Base-by-base conservation (phyloP, 345 rosid genomes). In the Eucalyptus lansdowneana region DNA sequence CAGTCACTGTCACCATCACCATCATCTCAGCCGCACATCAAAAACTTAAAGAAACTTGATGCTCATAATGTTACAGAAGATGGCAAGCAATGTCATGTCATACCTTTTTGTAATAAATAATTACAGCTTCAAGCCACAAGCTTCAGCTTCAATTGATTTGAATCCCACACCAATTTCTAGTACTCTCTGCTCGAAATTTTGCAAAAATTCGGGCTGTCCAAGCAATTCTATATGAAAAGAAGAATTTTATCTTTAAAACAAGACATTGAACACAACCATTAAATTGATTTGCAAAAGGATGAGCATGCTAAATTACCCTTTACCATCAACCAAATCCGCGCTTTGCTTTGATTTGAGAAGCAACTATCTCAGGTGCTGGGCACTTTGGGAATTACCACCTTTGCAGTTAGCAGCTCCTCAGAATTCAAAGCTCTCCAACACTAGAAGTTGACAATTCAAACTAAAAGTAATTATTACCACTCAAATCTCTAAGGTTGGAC, bases 341-440 rank as follows among this genome's bases (percentile, higher is more conserved):
- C 40, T 69, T 69, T 34, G 25, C 80, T 69, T 69, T 69, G 80
- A 69, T 19, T 69, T 69, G 80, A 60, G 25, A 69, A 69, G 44
- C 24, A 69, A 69, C 12, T 34, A 0, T 69, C 24, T 34, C 14
- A 69, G 25, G 44, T 34, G 80, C 25, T 2, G 0, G 44, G 25
- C 25, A 69, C 44, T 25, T 16, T 3, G 13, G 80, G 44, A 69
- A 34, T 69, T 24, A 69, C 44, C 0, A 4, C 80, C 80, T 69
- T 69, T 69, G 44, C 80, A 69, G 25, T 69, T 69, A 34, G 44
- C 44, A 34, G 25, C 80, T 69, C 80, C 44, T 69, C 76, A 67
- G 37, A 65, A 34, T 17, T 37, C 80, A 69, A 69, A 69, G 80
- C 80, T 37, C 80, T 69, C 44, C 80, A 69, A 37, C 80, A 3